Conservation (phyloP, 202 grass and related monocot species). For the Panicum hallii region DNA sequence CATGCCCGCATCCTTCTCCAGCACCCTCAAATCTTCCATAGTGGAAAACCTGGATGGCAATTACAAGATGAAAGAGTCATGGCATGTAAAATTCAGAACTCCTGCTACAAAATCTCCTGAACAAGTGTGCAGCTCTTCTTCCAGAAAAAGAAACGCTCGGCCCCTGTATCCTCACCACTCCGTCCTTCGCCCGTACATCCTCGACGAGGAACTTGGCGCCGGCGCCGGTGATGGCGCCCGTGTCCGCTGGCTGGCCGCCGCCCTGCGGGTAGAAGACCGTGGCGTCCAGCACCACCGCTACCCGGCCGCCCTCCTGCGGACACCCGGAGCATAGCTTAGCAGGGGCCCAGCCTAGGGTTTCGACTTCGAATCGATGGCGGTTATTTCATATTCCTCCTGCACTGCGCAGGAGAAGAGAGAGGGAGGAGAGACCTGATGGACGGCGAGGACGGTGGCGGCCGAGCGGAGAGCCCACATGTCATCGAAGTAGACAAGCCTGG, state of each 20-base stretch:
- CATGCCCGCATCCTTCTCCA: conserved; percentile 28
- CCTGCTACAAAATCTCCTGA: neutral
- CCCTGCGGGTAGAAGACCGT: conserved; percentile 92
- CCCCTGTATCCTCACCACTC: conserved; percentile 55
- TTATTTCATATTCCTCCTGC: neutral
- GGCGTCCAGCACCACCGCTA: conserved; percentile 68
- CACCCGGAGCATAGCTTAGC: neutral
- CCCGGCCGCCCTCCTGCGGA: conserved; percentile 55
- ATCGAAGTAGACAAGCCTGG: conserved; percentile 77
- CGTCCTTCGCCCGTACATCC: conserved; percentile 75
- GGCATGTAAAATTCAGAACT: neutral
- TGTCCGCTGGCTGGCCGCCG: conserved; percentile 86
- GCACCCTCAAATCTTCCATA: conserved; percentile 76
- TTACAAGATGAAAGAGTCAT: neutral
- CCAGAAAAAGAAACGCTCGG: neutral
- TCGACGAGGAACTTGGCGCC: conserved; percentile 77
- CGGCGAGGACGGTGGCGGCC: conserved; percentile 55
- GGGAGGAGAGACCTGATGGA: conserved; percentile 52
- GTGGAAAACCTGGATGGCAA: conserved; percentile 70
- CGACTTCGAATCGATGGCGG: neutral
- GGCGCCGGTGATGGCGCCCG: conserved; percentile 54
- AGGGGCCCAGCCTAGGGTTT: conserved; percentile 13
- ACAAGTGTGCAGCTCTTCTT: conserved; percentile 1
- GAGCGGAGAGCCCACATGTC: conserved; percentile 71
- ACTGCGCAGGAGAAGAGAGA: neutral